Conservation (phyloP, 2,329 filamentous ascomycete species). For the Exophiala calicioides region DNA sequence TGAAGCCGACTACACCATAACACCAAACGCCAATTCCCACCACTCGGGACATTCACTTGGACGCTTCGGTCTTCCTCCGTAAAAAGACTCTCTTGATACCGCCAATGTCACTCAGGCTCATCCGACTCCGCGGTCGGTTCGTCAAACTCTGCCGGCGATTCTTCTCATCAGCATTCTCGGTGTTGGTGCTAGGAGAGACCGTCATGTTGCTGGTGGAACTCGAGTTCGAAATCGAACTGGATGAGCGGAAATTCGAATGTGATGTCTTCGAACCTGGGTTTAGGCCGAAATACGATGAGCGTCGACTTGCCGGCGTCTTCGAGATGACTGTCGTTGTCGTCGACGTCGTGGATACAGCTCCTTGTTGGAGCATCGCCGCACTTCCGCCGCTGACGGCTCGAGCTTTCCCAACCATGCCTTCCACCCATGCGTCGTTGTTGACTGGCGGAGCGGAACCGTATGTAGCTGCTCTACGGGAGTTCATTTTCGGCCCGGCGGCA, state of each 20-base stretch:
- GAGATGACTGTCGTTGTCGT: constrained; percentile 25
- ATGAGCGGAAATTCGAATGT: constrained; percentile 15
- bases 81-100: constrained; percentile 32
- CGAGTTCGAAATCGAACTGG: constrained; percentile 14
- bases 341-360: constrained; percentile 24
- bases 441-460: constrained; percentile 39
- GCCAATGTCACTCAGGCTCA: constrained; percentile 30
- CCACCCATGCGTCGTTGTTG: constrained; percentile 51
- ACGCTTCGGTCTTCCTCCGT: constrained; percentile 26
- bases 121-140: constrained; percentile 19
- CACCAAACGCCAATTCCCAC: too few species aligned
- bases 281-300: constrained; percentile 11
- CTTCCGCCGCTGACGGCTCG: constrained; percentile 33
- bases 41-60: neutral
- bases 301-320: constrained; percentile 13
- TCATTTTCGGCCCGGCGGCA: constrained; percentile 47
- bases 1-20: too few species aligned
- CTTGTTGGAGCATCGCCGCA: constrained; percentile 15
- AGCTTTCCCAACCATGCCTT: constrained; percentile 48
- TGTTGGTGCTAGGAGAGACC: constrained; percentile 17
- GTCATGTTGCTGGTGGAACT: constrained; percentile 18
- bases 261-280: constrained; percentile 14
- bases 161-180: constrained; percentile 11
- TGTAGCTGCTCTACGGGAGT: constrained; percentile 42
- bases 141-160: constrained; percentile 10